Evolutionary conservation across 306 rosid species (phyloP), one percentile per base, ranked within the genome.

Genomic region (Cyclanthera cordifolia): DNA sequence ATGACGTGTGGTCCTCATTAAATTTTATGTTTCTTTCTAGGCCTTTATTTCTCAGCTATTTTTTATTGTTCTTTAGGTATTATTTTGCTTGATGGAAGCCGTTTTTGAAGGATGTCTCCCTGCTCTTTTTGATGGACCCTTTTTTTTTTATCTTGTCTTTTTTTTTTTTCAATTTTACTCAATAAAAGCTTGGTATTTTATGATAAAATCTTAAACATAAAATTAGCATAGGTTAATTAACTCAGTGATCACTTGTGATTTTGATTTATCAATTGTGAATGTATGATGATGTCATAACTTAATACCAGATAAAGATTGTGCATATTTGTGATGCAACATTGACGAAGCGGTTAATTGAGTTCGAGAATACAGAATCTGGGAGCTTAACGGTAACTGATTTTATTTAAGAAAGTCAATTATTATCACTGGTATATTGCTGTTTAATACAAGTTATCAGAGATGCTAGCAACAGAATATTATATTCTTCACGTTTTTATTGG

Each of bases 251-350:
- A 45, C 23, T 59, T 28, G 54, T 56, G 0, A 10, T 51, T 13
- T 57, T 61, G 21, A 28, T 72, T 12, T 39, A 9, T 20, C 50
- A 39, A 16, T 20, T 67, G 25, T 49, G 24, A 56, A 24, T 52
- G 70, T 46, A 25, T 12, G n/a, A 12, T 53, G 52, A 17, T 68
- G 39, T 27, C 58, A 74, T 14, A 65, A 72, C 65, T 71, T 67
- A 73, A 24, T 72, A 58, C 72, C 81, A 92, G 97, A 79, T 85
- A 14, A 84, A 82, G 79, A 77, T 89, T 20, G 95, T 87, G 24
- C 95, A 89, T 82, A 84, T 92, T 71, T 92, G 97, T 78, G 97
- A 92, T 75, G 89, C 86, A 71, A 92, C 93, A 28, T 78, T 92
- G 85, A 85, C 90, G 11, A 92, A 89, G 79, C 85, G 97, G 55